A percentile compares a stretch with the other conserved stretches of the same genome.
These are phyloP conservation scores for Wallacemonas collosoma DNA, from an alignment of 208 protist species.

Conservation along the genomic window DNA sequence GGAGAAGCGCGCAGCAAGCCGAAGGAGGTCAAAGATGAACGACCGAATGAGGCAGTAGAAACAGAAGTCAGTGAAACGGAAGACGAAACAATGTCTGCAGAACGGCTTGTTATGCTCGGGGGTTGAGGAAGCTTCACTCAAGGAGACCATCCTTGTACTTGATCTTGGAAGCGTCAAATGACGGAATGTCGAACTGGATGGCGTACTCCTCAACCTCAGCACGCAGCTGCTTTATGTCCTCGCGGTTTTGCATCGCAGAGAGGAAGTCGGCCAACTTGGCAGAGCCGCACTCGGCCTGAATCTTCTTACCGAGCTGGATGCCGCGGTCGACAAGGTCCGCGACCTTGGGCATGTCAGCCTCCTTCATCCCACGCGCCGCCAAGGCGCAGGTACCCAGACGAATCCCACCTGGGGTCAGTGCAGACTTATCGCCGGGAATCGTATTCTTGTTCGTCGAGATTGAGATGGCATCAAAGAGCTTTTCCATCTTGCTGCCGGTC, in stretches of 20 bases:
- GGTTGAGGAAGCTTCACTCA: neutral
- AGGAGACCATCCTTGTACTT: slow-evolving; percentile 79
- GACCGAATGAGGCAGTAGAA: neutral
- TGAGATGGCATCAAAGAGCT: slow-evolving; percentile 87
- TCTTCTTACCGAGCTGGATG: slow-evolving; percentile 74
- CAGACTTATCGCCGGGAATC: slow-evolving; percentile 95
- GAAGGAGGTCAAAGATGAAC: neutral
- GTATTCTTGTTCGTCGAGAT: slow-evolving; percentile 99
- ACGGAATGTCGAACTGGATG: slow-evolving; percentile 85
- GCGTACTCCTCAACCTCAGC: slow-evolving; percentile 87
- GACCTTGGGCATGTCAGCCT: slow-evolving; percentile 91
- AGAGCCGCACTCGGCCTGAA: slow-evolving; percentile 57
- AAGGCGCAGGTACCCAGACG: slow-evolving; percentile 96
- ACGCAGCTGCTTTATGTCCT: slow-evolving; percentile 55
- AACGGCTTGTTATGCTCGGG: neutral
- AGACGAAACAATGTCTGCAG: slow-evolving; percentile 13
- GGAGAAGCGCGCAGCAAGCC: neutral
- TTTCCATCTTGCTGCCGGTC: slow-evolving; percentile 97
- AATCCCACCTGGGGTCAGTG: slow-evolving; percentile 93
- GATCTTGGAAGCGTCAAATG: slow-evolving; percentile 67
- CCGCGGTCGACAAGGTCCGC: slow-evolving; percentile 91
- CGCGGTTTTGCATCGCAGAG: slow-evolving; percentile 39
- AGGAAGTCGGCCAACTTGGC: slow-evolving; percentile 83
- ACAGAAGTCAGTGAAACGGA: slow-evolving; percentile 17
- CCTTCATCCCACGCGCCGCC: slow-evolving; percentile 94